A percentile compares a stretch with the other conserved stretches of the same genome.
These are phyloP conservation scores for Malus orientalis DNA, from an alignment of 306 rosid genomes.

Conservation along the genomic window DNA sequence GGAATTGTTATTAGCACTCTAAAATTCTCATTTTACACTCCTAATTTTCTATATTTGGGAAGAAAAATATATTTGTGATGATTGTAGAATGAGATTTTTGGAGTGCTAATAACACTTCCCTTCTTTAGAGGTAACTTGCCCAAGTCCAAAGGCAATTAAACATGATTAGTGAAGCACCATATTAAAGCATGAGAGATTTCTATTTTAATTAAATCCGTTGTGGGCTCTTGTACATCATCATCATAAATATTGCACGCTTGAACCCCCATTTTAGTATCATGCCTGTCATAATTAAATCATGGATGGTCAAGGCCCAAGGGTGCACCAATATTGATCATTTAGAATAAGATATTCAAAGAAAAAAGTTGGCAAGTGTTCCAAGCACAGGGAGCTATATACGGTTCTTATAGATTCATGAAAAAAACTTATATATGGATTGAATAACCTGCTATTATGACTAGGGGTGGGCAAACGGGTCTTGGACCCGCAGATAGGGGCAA, in stretches of 20 bases:
- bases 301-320: not conserved
- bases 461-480: no score
- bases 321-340: not conserved
- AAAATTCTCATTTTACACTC: no score
- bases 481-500: no score
- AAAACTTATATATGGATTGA: not conserved
- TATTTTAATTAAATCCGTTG: not conserved
- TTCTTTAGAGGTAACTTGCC: not conserved
- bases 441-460: no score
- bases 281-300: constrained; percentile 4
- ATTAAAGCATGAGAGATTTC: not conserved
- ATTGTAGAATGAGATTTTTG: no score
- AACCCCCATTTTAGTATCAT: not conserved
- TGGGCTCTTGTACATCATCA: not conserved
- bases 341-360: not conserved
- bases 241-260: constrained; percentile 12
- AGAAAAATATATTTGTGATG: no score
- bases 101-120: no score
- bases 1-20: no score
- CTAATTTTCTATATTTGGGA: no score
- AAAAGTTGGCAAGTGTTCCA: not conserved
- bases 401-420: not conserved
- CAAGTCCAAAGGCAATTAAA: not conserved
- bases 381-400: not conserved
- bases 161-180: not conserved